Evolutionary conservation across 805 yeast genomes (phyloP).

Genomic region (Candida silvatica): DNA sequence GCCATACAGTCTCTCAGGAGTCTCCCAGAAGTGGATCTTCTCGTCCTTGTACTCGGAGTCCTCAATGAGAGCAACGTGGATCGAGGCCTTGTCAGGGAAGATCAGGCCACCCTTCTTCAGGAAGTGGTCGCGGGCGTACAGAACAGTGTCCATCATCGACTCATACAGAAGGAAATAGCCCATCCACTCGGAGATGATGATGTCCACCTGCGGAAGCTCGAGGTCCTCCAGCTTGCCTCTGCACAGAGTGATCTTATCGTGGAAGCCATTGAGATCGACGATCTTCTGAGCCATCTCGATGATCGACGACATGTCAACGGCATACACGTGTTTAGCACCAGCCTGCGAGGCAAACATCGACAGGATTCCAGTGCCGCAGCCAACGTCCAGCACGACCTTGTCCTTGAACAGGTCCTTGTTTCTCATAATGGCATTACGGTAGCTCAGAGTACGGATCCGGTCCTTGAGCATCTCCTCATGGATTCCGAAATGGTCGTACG

Average conservation of each 20-base stretch:
- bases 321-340: constrained; percentile 98
- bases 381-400: constrained; percentile 93
- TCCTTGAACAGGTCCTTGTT: constrained; percentile 86
- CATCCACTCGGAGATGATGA: constrained; percentile 98
- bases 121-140: constrained; percentile 89
- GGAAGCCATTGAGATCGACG: constrained; percentile 72
- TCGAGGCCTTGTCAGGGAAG: constrained; percentile 88
- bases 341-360: constrained; percentile 98
- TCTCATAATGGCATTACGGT: constrained; percentile 86
- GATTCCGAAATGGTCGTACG: constrained; percentile 95
- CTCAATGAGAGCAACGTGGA: constrained; percentile 87
- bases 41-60: constrained; percentile 89
- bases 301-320: constrained; percentile 95
- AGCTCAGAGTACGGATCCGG: constrained; percentile 82
- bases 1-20: constrained; percentile 65
- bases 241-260: constrained; percentile 77
- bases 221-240: constrained; percentile 96
- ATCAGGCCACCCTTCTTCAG: constrained; percentile 78
- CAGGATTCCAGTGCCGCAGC: constrained; percentile 97
- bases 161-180: constrained; percentile 94
- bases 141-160: constrained; percentile 95
- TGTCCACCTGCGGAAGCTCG: constrained; percentile 83
- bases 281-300: constrained; percentile 94
- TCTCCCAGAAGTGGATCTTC: constrained; percentile 90
- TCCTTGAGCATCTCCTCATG: constrained; percentile 99